Conservation (phyloP, 2,329 filamentous ascomycete species). For the Neofusicoccum kwambonambiense region DNA sequence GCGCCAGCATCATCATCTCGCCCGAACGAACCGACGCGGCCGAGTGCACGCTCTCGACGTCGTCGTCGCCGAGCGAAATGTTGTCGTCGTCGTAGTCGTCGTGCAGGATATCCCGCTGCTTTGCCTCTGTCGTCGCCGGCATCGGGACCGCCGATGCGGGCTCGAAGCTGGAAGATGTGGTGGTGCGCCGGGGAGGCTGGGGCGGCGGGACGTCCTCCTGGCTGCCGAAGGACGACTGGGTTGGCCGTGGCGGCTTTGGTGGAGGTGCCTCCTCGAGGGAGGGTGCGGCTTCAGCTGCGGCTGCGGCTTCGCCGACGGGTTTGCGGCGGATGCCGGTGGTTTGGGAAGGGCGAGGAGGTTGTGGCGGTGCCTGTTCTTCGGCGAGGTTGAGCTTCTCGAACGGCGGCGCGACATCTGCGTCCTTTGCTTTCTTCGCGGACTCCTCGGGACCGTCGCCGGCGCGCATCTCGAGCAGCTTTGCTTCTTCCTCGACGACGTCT, state of each 20-base stretch:
- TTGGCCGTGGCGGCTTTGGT: not conserved
- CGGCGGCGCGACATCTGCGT: not conserved
- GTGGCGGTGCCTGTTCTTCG: not conserved
- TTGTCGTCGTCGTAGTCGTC: constrained; percentile 1
- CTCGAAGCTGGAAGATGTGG: not conserved
- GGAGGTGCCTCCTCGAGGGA: not conserved
- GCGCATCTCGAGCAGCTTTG: constrained; percentile 11
- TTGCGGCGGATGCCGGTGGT: not conserved
- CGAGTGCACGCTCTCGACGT: constrained; percentile 1
- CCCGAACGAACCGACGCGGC: not conserved
- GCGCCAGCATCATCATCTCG: constrained; percentile 8
- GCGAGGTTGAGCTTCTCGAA: not conserved
- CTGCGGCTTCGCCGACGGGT: not conserved
- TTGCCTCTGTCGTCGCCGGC: no score
- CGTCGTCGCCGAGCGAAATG: not conserved
- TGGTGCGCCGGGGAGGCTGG: not conserved
- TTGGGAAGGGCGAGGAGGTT: not conserved
- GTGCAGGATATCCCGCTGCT: not conserved
- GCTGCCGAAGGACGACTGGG: not conserved
- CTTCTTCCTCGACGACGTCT: constrained; percentile 12
- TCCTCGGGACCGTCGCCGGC: not conserved
- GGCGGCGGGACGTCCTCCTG: not conserved
- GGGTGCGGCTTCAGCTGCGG: not conserved
- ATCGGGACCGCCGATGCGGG: not conserved
- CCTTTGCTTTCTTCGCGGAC: not conserved